Conservation (phyloP, 768 basidiomycete genomes). For the Russula vinacea region DNA sequence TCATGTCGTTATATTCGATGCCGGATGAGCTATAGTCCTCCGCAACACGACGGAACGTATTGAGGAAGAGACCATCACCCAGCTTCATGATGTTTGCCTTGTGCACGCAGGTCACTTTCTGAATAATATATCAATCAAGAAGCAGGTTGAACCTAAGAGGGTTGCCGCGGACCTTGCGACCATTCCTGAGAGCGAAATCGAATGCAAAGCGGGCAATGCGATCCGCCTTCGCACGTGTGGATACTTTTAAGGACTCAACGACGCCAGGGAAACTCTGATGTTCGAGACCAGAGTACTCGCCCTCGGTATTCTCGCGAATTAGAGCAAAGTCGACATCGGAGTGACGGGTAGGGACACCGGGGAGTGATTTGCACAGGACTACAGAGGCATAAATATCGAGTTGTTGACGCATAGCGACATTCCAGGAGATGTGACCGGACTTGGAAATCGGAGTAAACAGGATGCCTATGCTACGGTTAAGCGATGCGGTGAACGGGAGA, state of each 20-base stretch:
- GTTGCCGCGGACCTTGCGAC: constrained; percentile 72
- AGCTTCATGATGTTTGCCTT: constrained; percentile 99
- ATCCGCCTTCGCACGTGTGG: constrained; percentile 92
- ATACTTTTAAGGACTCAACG: constrained; percentile 96
- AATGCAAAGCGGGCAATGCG: constrained; percentile 97
- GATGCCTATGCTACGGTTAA: constrained; percentile 61
- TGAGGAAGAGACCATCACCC: constrained; percentile 97
- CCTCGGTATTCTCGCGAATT: constrained; percentile 99
- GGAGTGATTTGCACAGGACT: constrained; percentile 96
- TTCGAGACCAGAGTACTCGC: constrained; percentile 98
- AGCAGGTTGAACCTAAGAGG: constrained; percentile 21
- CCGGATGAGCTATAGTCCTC: constrained; percentile 94
- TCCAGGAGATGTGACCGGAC: constrained; percentile 98
- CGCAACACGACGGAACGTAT: constrained; percentile 93
- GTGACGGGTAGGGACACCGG: constrained; percentile 94
- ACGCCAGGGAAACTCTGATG: constrained; percentile 98
- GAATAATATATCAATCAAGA: neutral
- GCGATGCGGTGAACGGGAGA: neutral
- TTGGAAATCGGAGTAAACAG: constrained; percentile 98
- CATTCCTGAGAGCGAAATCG: constrained; percentile 98
- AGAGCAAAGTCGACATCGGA: constrained; percentile 97
- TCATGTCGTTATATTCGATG: constrained; percentile 96
- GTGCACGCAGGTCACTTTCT: constrained; percentile 99
- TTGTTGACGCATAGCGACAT: constrained; percentile 99
- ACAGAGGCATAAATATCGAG: constrained; percentile 99